phyloP scores from a whole-genome alignment of 495 filamentous ascomycete species.

The Aspergillus hancockii region DNA sequence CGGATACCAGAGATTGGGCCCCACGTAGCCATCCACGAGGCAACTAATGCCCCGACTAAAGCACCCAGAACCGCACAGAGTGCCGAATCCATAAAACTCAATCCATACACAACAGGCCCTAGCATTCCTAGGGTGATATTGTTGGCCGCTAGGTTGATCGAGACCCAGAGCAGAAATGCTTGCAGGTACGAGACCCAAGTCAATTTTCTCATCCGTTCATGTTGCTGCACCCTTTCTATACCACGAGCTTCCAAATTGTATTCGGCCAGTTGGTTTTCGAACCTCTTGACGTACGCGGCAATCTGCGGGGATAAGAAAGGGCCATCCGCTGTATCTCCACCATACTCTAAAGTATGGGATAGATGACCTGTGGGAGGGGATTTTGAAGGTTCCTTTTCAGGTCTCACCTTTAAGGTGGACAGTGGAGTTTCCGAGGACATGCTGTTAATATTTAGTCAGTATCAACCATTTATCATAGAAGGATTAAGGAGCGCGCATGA shows the following conservation, averaged over 20 bases:
- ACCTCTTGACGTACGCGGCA: constrained; percentile 32
- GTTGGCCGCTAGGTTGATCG: constrained; percentile 74
- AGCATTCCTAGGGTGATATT: constrained; percentile 77
- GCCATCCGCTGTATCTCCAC: constrained; percentile 15
- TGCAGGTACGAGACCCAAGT: constrained; percentile 63
- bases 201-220: constrained; percentile 55
- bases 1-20: constrained; percentile 70
- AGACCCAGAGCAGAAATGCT: constrained; percentile 69
- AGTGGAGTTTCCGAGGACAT: constrained; percentile 38
- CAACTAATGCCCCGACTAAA: constrained; percentile 57
- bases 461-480: constrained; percentile 8
- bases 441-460: constrained; percentile 31
- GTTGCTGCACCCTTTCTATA: constrained; percentile 67
- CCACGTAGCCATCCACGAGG: constrained; percentile 72
- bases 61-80: constrained; percentile 67
- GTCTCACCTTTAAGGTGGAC: constrained; percentile 31
- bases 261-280: constrained; percentile 48
- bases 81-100: constrained; percentile 67
- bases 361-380: constrained; percentile 14
- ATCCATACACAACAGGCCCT: constrained; percentile 65
- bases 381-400: constrained; percentile 25
- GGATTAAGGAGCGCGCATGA: constrained; percentile 46
- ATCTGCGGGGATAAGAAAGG: constrained; percentile 31
- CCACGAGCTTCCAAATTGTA: constrained; percentile 70
- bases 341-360: constrained; percentile 19